A percentile compares a stretch with the other conserved stretches of the same genome.
phyloP scores from a whole-genome alignment of 306 rosid species.

The Nissolia schottii region DNA sequence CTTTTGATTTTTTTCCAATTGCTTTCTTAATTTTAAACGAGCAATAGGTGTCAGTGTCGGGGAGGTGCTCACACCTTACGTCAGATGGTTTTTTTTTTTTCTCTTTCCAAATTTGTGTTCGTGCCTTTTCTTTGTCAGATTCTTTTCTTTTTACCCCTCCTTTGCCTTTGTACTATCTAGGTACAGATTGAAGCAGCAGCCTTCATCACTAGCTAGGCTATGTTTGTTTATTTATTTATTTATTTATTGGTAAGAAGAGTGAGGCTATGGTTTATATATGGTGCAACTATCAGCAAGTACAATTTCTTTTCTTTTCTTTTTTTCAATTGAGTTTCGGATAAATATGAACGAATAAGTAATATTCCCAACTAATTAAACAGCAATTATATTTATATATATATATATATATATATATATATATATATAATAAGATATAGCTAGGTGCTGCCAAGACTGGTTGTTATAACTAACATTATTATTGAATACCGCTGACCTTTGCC shows the following conservation, averaged over 20 bases:
- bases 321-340: no score
- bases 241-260: no score
- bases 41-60: not conserved
- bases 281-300: not conserved
- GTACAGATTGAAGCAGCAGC: not conserved
- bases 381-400: no score
- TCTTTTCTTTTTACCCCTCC: not conserved
- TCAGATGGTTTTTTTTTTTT: not conserved
- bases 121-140: not conserved
- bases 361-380: no score
- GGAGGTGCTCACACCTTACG: not conserved
- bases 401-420: no score
- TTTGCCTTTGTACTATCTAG: not conserved
- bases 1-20: not conserved
- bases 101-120: not conserved
- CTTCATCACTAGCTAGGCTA: no score
- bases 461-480: not conserved
- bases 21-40: not conserved
- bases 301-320: no score
- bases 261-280: no score
- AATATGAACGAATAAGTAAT: no score
- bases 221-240: no score
- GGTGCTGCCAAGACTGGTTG: not conserved
- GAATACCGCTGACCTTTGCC: not conserved
- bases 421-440: not conserved